Base-by-base conservation (phyloP, 1,284 basidiomycete species). In the Heterobasidion occidentale region DNA sequence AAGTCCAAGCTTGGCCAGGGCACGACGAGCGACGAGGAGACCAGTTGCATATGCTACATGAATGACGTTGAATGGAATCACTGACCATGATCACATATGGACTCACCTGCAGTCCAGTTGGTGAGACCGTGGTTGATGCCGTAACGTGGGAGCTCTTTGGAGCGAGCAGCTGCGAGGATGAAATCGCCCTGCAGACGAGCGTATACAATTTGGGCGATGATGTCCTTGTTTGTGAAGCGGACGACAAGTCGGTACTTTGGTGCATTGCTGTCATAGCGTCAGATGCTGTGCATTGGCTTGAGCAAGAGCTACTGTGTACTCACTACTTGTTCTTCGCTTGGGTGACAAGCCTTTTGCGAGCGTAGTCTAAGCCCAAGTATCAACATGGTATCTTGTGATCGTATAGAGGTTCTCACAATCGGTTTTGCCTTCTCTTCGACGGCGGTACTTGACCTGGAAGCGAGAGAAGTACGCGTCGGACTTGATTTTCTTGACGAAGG, bases 251-350 rank as follows among this genome's bases (percentile, higher is more conserved):
- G 92, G 81, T 98, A 98, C 80, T 98, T 98, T 62, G 94, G 95
- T 44, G 94, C 92, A 68, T 97, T 96, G 79, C 86, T 77, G 33
- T 15, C 11, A 5, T 6, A 19, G n/a, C 15, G 4, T 27, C 52
- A 51, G 34, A 19, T 38, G 17, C 20, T 20, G 42, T 6, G 45
- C 33, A 38, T 19, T n/a, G 34, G 35, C n/a, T 7, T 19, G 33
- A 52, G 17, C 3, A 19, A 27, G 27, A 20, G 33, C 42, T 42
- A n/a, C 7, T n/a, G 38, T n/a, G n/a, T 36, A 71, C 81, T 56
- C 68, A 88, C 88, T 98, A 99, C 83, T 99, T 99, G 89, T 98
- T 99, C 86, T 99, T 99, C 63, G 96, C 94, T 84, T 99, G 97
- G 58, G 91, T 86, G 63, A 98, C 85, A 57, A 99, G 83, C 67